Evolutionary conservation across 1,139 yeast species (phyloP).

Genomic region (Starmera stellimalicola): DNA sequence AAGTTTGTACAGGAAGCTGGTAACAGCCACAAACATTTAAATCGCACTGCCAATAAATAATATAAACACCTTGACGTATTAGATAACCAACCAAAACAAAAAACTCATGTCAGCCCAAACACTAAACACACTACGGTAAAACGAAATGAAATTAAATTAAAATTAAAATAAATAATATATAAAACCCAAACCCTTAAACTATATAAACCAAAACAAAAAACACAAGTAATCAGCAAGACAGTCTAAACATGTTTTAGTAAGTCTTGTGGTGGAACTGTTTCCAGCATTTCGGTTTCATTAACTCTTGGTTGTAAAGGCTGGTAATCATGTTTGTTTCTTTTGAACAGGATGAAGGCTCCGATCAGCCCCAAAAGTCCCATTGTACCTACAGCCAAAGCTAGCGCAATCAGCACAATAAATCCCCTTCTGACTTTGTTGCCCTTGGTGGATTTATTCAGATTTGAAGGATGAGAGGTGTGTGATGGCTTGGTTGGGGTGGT

Average conservation of each 20-base stretch:
- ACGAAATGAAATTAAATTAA: neutral
- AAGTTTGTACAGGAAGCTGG: constrained; percentile 16
- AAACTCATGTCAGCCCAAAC: no score
- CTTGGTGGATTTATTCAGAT: constrained; percentile 12
- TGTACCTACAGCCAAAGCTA: constrained; percentile 83
- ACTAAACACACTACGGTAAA: neutral
- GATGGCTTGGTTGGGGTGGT: constrained; percentile 11
- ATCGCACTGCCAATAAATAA: neutral
- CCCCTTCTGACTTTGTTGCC: constrained; percentile 38
- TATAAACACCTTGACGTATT: no score
- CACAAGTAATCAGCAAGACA: neutral
- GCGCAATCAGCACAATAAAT: constrained; percentile 76
- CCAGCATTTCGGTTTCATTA: constrained; percentile 51
- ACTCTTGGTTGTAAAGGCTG: constrained; percentile 32
- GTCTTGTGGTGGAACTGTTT: constrained; percentile 53
- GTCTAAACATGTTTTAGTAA: constrained; percentile 30
- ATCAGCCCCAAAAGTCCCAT: constrained; percentile 55
- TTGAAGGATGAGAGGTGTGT: constrained; percentile 12
- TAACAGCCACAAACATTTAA: constrained; percentile 1
- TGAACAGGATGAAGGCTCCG: constrained; percentile 47
- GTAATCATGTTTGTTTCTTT: constrained; percentile 36
- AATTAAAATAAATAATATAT: neutral
- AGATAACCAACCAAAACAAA: no score
- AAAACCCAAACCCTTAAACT: no score
- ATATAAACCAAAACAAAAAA: neutral